phyloP scores from a whole-genome alignment of 2,329 filamentous ascomycete genomes.

The Botrytis fabae region DNA sequence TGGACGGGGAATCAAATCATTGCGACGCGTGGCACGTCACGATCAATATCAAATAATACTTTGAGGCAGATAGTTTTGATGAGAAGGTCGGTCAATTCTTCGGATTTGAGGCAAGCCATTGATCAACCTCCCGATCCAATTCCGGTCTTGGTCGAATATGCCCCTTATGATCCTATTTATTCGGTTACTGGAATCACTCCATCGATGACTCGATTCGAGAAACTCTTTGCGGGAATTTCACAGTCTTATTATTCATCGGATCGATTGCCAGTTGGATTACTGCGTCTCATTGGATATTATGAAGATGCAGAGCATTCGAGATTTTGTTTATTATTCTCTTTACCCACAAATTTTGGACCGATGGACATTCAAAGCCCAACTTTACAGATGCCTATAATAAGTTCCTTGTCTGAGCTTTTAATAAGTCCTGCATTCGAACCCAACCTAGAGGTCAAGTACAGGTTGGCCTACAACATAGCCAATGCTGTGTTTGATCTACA shows the following conservation, averaged over 20 bases:
- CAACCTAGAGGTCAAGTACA: slow-evolving; percentile 72
- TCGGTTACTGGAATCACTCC: slow-evolving; percentile 63
- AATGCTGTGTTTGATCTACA: slow-evolving; percentile 75
- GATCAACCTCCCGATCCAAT: slow-evolving; percentile 32
- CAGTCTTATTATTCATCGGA: slow-evolving; percentile 46
- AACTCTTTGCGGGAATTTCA: slow-evolving; percentile 56
- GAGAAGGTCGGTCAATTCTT: slow-evolving; percentile 32
- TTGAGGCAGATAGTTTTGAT: slow-evolving; percentile 43
- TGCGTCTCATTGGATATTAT: slow-evolving; percentile 67
- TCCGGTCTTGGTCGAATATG: slow-evolving; percentile 71
- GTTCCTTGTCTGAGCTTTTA: slow-evolving; percentile 56
- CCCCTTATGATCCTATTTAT: slow-evolving; percentile 62
- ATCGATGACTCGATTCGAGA: slow-evolving; percentile 64
- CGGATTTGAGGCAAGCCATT: slow-evolving; percentile 32
- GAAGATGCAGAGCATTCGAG: slow-evolving; percentile 70
- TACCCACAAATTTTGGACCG: slow-evolving; percentile 65
- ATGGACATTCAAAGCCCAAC: slow-evolving; percentile 53
- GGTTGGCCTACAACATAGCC: slow-evolving; percentile 69
- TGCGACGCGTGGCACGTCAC: slow-evolving; percentile 9
- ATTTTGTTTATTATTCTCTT: slow-evolving; percentile 73
- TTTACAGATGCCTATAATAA: slow-evolving; percentile 42
- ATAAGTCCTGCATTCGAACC: slow-evolving; percentile 56
- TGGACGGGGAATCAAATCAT: slow-evolving; percentile 41
- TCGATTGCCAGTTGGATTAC: slow-evolving; percentile 60
- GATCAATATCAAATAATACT: slow-evolving; percentile 35